A percentile compares a stretch with the other conserved stretches of the same genome.
phyloP scores from a whole-genome alignment of 2,329 filamentous ascomycete genomes.

The Allantophomopsis cytisporea region DNA sequence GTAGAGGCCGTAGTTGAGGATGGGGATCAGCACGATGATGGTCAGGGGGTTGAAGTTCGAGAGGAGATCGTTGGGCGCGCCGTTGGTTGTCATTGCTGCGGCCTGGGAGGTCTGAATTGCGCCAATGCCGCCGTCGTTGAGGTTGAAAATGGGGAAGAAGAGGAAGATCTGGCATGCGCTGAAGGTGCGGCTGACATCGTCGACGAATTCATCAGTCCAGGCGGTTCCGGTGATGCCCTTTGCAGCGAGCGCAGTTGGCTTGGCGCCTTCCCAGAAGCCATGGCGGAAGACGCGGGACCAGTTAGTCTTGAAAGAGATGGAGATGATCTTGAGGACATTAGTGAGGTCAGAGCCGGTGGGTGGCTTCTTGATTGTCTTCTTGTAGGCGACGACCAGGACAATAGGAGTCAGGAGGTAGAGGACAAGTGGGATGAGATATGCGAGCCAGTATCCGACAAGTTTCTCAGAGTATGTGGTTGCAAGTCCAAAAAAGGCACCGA shows the following conservation, averaged over 20 bases:
- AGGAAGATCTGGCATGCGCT: conserved; percentile 53
- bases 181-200: conserved; percentile 57
- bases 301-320: conserved; percentile 44
- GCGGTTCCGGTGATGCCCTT: conserved; percentile 42
- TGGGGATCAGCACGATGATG: conserved; percentile 58
- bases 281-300: conserved; percentile 40
- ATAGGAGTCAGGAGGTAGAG: conserved; percentile 48
- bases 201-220: conserved; percentile 70
- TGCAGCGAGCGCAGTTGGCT: conserved; percentile 45
- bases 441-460: conserved; percentile 34
- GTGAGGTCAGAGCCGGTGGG: conserved; percentile 58
- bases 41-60: conserved; percentile 62
- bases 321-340: conserved; percentile 48
- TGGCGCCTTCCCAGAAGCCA: conserved; percentile 51
- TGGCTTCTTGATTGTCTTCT: conserved; percentile 42
- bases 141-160: conserved; percentile 27
- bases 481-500: conserved; percentile 39
- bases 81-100: conserved; percentile 41
- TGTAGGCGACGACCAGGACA: conserved; percentile 38
- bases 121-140: conserved; percentile 26
- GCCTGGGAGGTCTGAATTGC: conserved; percentile 31
- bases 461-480: conserved; percentile 26
- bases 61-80: conserved; percentile 63
- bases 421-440: conserved; percentile 31
- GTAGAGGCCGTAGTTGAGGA: conserved; percentile 53